Base-by-base conservation (phyloP, 495 filamentous ascomycete species). In the Penicillium robsamsonii region DNA sequence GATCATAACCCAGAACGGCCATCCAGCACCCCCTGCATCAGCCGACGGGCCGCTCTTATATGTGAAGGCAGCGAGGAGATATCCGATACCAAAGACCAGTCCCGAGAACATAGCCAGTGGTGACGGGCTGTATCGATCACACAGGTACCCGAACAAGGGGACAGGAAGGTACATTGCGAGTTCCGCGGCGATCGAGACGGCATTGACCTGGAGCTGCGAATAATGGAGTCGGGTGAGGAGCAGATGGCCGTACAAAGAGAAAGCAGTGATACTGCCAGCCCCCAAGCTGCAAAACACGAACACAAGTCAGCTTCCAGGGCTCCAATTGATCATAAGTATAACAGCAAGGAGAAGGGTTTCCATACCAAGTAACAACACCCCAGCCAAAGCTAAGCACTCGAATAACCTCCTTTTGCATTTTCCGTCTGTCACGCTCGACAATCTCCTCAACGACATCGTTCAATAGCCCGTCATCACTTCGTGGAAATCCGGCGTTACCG, bases 101-200 rank as follows among this genome's bases (percentile, higher is more conserved):
- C 83, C 86, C 7, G 91, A 81, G n/a, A 88, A 65, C 27, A 93
- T 66, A 3, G 87, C 85, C 43, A 96, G 78, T 22, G 85, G 82
- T 4, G 87, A 81, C 0, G 94, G 91, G 1, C 89, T 89, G 53
- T 87, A 83, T 13, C 92, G 87, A 70, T 98, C 94, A 72, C 92
- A 97, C 27, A 95, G 70, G 69, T 89, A 94, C 3, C 94, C 94
- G 58, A 94, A 86, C n/a, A 95, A 53, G 4, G 93, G 87, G 1
- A 96, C 90, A 10, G 89, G 89, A 2, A 95, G 80, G 70, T 98
- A 98, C 81, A 95, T 86, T 46, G 88, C 84, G 17, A 97, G 73
- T 64, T 89, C 91, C 9, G 89, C 91, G 22, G 87, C 84, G 62
- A 92, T 93, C 43, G 88, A 86, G 18, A 97, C 84, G 20, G 85